These are phyloP conservation scores for Oxalis stricta DNA, from an alignment of 441 rosid genomes.

Conservation along the genomic window DNA sequence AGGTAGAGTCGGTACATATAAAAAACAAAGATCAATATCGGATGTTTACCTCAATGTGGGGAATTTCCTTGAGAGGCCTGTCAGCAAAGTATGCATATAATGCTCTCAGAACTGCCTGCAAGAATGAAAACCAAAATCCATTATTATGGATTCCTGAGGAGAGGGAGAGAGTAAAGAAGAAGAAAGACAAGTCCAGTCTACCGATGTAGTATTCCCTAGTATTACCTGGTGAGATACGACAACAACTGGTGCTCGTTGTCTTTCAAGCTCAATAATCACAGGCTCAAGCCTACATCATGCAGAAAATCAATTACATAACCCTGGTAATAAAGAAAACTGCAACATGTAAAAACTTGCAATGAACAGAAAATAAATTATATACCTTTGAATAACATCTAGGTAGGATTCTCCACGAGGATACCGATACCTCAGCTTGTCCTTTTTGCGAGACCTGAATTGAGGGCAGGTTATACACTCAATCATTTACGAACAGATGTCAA, in stretches of 20 bases:
- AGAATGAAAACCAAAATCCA: not conserved
- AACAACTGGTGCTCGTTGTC: conserved; percentile 96
- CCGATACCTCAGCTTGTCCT: conserved; percentile 89
- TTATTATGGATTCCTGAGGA: not conserved
- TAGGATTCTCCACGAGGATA: conserved; percentile 99
- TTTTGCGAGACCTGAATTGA: conserved; percentile 54
- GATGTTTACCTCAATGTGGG: conserved; percentile 74
- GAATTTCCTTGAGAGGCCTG: conserved; percentile 94
- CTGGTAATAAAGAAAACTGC: not conserved
- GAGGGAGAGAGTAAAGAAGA: conserved; percentile 4
- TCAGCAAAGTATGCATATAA: conserved; percentile 95
- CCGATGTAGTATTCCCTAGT: conserved; percentile 7
- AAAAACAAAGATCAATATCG: not conserved
- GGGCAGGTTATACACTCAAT: conserved; percentile 4
- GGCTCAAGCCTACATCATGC: conserved; percentile 76
- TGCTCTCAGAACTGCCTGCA: conserved; percentile 95
- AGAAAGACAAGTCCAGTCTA: too few species aligned
- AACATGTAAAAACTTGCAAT: too few species aligned
- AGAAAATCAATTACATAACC: conserved; percentile 6
- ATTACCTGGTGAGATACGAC: conserved; percentile 95
- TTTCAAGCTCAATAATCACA: conserved; percentile 90
- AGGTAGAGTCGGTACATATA: not conserved
- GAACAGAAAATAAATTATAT: conserved; percentile 8
- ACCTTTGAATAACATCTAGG: conserved; percentile 99
- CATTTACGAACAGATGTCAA: conserved; percentile 1